Conservation (phyloP, 1,139 yeast species). For the Kodamaea suecica region DNA sequence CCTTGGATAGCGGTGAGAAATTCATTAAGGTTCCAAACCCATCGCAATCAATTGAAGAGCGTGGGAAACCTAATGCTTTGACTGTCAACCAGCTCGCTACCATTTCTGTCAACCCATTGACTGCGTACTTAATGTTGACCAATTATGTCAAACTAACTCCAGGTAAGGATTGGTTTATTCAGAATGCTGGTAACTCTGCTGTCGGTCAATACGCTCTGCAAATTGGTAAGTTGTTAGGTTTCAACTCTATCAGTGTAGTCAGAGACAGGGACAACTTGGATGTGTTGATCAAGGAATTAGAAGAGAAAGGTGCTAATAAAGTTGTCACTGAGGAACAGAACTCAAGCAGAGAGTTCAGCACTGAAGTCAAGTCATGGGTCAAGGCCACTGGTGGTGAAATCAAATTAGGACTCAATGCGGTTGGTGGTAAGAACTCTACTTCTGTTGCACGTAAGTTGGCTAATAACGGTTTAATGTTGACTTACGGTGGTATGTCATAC, state of each 20-base stretch:
- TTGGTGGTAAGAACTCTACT: conserved; percentile 84
- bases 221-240: conserved; percentile 72
- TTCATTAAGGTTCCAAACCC: conserved; percentile 54
- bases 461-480: conserved; percentile 65
- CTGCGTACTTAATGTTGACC: conserved; percentile 87
- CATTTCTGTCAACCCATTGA: conserved; percentile 83
- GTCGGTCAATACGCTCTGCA: conserved; percentile 95
- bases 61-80: conserved; percentile 40
- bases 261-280: conserved; percentile 80
- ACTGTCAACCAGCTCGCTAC: conserved; percentile 78
- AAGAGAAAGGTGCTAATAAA: conserved; percentile 72
- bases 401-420: conserved; percentile 83
- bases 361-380: conserved; percentile 61
- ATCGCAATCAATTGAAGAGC: conserved; percentile 24
- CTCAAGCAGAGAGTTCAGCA: conserved; percentile 60
- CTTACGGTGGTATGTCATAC: conserved; percentile 97
- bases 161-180: conserved; percentile 88
- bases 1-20: conserved; percentile 48
- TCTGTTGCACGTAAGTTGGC: conserved; percentile 79
- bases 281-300: conserved; percentile 57
- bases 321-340: conserved; percentile 89
- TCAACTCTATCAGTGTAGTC: conserved; percentile 81
- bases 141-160: conserved; percentile 58
- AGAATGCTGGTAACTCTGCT: conserved; percentile 94
- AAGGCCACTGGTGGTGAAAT: conserved; percentile 54